Evolutionary conservation across 164 flowering plant species (phyloP).

Genomic region (Nymphaea thermarum): DNA sequence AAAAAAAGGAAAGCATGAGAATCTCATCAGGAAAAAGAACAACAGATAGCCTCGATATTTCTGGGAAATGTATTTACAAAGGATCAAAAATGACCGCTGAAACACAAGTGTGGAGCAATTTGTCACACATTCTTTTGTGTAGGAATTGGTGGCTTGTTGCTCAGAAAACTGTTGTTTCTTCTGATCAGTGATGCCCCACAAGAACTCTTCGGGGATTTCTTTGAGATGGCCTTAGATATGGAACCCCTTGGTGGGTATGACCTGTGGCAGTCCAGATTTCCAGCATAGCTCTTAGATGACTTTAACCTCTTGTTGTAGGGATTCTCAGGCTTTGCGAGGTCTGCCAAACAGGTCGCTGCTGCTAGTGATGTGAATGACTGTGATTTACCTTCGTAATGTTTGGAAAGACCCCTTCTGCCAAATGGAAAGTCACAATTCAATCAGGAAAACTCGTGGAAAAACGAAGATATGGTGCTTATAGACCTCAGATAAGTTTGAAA

Average conservation of each 20-base stretch:
- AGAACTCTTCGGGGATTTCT: conserved; percentile 34
- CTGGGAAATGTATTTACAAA: neutral
- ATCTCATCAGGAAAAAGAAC: neutral
- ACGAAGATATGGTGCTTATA: neutral
- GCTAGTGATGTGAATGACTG: conserved; percentile 65
- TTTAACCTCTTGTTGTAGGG: conserved; percentile 42
- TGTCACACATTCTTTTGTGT: conserved; percentile 15
- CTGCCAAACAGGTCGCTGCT: conserved; percentile 46
- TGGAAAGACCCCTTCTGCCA: conserved; percentile 81
- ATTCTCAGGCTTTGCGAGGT: conserved; percentile 53
- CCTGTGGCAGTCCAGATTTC: conserved; percentile 28
- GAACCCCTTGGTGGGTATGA: conserved; percentile 31
- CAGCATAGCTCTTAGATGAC: conserved; percentile 47
- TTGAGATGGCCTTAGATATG: conserved; percentile 24
- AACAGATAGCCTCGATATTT: neutral
- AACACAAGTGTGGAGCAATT: neutral
- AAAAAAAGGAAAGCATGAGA: no score
- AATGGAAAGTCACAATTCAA: neutral
- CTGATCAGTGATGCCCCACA: conserved; percentile 22
- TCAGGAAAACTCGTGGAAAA: neutral
- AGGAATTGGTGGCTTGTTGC: conserved; percentile 29
- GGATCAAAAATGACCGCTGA: neutral
- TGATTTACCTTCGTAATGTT: conserved; percentile 59
- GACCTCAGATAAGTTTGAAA: neutral
- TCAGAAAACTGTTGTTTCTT: conserved; percentile 14